Conservation (phyloP, 2,329 filamentous ascomycete genomes). For the Dothistroma septosporum region DNA sequence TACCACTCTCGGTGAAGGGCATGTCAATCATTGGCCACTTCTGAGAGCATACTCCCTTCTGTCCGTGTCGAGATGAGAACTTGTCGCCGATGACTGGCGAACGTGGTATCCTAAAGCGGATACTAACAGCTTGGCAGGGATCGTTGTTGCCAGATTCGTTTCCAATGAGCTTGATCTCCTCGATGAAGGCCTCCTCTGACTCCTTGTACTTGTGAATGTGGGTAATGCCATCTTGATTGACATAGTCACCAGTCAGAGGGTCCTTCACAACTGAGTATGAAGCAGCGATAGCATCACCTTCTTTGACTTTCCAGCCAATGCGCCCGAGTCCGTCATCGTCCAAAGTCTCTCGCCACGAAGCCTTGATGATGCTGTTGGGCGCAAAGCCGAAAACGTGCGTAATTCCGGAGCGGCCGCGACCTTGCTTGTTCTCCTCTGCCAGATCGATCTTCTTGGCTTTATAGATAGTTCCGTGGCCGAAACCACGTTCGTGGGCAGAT, state of each 20-base stretch:
- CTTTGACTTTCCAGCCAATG: conserved; percentile 70
- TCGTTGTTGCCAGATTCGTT: conserved; percentile 79
- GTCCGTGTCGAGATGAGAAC: conserved; percentile 96
- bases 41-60: conserved; percentile 95
- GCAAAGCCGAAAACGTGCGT: conserved; percentile 89
- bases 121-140: conserved; percentile 75
- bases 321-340: conserved; percentile 85
- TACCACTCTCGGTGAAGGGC: conserved; percentile 94
- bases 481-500: conserved; percentile 89
- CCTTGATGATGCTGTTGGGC: conserved; percentile 67
- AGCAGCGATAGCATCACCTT: conserved; percentile 81
- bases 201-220: conserved; percentile 95
- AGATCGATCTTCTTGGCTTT: conserved; percentile 92
- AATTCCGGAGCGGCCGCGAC: conserved; percentile 49
- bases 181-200: conserved; percentile 77
- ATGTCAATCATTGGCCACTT: conserved; percentile 93
- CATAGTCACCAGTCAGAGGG: conserved; percentile 63
- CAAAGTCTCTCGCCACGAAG: conserved; percentile 65
- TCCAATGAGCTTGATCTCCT: conserved; percentile 88
- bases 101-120: conserved; percentile 89
- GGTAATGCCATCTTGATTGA: conserved; percentile 81
- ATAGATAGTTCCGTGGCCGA: conserved; percentile 93
- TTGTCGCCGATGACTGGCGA: conserved; percentile 95
- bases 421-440: conserved; percentile 67
- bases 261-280: conserved; percentile 85